Conservation (phyloP, 2,329 filamentous ascomycete species). For the Beauveria pseudobassiana region DNA sequence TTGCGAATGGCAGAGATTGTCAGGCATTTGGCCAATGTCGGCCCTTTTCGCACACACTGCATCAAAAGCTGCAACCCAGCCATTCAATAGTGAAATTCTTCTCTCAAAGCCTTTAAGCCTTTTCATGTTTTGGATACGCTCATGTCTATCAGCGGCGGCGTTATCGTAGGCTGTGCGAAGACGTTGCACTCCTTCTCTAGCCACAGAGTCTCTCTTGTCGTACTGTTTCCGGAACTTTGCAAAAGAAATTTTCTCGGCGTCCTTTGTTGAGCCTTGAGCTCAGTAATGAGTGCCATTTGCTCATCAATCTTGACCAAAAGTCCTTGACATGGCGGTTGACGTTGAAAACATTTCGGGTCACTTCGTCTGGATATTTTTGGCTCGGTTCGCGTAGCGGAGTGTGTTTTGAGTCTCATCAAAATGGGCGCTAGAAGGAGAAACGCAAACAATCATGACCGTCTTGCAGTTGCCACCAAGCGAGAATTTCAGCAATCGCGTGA, state of each 20-base stretch:
- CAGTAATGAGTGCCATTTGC: conserved; percentile 93
- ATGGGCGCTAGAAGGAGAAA: conserved; percentile 91
- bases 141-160: conserved; percentile 66
- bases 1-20: conserved; percentile 69
- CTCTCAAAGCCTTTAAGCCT: conserved; percentile 76
- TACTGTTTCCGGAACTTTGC: conserved; percentile 85
- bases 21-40: conserved; percentile 59
- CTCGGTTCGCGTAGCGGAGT: conserved; percentile 89
- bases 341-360: conserved; percentile 98
- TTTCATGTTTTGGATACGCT: conserved; percentile 73
- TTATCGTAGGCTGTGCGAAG: conserved; percentile 81
- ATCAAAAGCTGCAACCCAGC: conserved; percentile 92
- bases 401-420: conserved; percentile 99
- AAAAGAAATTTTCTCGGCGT: conserved; percentile 74
- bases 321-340: conserved; percentile 99
- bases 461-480: conserved; percentile 96
- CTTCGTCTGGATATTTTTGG: conserved; percentile 99
- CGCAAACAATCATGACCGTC: conserved; percentile 99
- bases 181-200: conserved; percentile 70
- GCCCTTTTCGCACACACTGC: conserved; percentile 61
- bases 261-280: conserved; percentile 86
- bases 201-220: conserved; percentile 71
- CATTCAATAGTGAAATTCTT: conserved; percentile 76
- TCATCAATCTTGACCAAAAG: conserved; percentile 99
- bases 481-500: conserved; percentile 92